Percentiles rank a stretch among this genome's conserved stretches.
Evolutionary conservation across 2,329 filamentous ascomycete species (phyloP).

Genomic region (Colletotrichum noveboracense): DNA sequence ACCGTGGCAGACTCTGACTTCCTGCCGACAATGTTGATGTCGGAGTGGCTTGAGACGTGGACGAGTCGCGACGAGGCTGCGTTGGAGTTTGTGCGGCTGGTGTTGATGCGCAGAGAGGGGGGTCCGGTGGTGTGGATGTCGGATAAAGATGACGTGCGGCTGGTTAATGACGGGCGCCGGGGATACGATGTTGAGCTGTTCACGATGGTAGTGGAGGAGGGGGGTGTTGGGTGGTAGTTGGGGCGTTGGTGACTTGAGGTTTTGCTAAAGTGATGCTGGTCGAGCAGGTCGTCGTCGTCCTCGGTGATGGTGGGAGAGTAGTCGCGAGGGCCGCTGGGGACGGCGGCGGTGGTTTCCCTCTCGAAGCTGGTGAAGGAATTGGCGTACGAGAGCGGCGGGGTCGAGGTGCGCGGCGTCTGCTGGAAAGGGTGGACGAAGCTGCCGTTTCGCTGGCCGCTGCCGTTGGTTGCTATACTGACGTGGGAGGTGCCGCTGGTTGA

Average conservation of each 20-base stretch:
- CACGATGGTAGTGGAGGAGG: slow-evolving; percentile 27
- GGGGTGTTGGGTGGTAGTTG: slow-evolving; percentile 24
- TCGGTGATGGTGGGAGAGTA: slow-evolving; percentile 63
- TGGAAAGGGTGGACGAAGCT: slow-evolving; percentile 69
- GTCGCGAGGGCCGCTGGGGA: slow-evolving; percentile 42
- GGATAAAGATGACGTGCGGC: slow-evolving; percentile 42
- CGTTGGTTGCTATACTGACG: slow-evolving; percentile 59
- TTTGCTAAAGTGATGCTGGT: slow-evolving; percentile 1
- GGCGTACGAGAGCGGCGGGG: slow-evolving; percentile 63
- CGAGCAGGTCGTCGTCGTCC: slow-evolving; percentile 46
- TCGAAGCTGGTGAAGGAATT: slow-evolving; percentile 61
- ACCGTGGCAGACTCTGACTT: slow-evolving; percentile 27
- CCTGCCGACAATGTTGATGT: slow-evolving; percentile 43
- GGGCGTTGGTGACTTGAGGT: not conserved
- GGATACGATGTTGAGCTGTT: slow-evolving; percentile 27
- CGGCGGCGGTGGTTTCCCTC: slow-evolving; percentile 25
- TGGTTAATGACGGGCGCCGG: slow-evolving; percentile 42
- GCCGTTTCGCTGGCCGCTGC: slow-evolving; percentile 52
- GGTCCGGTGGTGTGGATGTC: slow-evolving; percentile 35
- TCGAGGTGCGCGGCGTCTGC: slow-evolving; percentile 66
- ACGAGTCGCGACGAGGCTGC: slow-evolving; percentile 41
- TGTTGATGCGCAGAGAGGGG: slow-evolving; percentile 42
- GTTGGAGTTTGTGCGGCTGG: slow-evolving; percentile 31
- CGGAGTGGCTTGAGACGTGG: slow-evolving; percentile 53
- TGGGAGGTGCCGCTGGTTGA: slow-evolving; percentile 65